Evolutionary conservation across 805 yeast genomes (phyloP), one percentile per base, ranked within the genome.

Genomic region (Wickerhamiella sergipiensis): DNA sequence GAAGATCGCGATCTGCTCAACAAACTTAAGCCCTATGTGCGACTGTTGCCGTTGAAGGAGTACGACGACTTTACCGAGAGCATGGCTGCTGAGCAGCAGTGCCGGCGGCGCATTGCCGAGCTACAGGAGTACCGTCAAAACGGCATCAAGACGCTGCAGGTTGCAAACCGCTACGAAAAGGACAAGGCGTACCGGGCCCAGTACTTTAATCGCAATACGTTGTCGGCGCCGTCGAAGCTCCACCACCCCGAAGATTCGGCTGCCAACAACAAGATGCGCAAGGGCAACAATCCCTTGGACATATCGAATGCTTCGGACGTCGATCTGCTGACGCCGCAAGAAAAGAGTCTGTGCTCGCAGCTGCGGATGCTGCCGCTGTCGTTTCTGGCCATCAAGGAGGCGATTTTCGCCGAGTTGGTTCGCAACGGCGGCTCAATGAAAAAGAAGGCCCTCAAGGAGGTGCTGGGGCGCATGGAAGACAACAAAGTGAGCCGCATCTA

Each of bases 101-200:
- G 85, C 57, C 74, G 97, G 52, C 75, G 81, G 38, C 77, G 94
- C 55, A 88, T 92, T 47, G 84, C 83, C 49, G 96, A 88, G 66
- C 70, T 94, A 29, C 98, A 92, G 66, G 90, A 83, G 62, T 94
- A 95, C 87, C 77, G 99, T 55, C 76, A 81, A 47, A 83, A 86
- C 64, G 99, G 99, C 5, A 77, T 92, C 47, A 83, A 88, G 3
- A 79, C 86, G 0, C 59, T 86, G 43, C 96, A 89, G 54, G 83
- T 78, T 47, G 98, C 97, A 4, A 67, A 72, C 33, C 84, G 81
- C 64, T 92, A 79, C 64, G 98, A 92, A 63, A 84, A 86, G 64
- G 98, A 94, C 64, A 86, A 86, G 64, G 72, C 80, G 43, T 75
- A 77, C 38, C 74, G 95, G 50, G 69, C 77, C 36, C 77, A 79